Conservation (phyloP, 2,329 filamentous ascomycete genomes). For the Fusarium anthophilum region DNA sequence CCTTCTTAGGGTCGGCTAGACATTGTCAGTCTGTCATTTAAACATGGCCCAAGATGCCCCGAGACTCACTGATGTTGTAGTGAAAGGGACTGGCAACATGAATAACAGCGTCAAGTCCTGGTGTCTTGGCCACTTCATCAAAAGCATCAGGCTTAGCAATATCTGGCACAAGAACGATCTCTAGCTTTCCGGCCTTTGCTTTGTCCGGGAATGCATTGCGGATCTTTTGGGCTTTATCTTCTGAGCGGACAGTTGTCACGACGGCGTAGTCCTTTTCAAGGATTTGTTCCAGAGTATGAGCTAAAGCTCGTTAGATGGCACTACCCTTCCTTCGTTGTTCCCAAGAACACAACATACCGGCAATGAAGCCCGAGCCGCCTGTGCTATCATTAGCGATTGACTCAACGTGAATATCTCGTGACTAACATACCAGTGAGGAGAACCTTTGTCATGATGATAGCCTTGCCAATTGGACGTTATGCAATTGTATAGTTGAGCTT, state of each 20-base stretch:
- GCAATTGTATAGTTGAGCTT: background rate
- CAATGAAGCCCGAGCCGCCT: constrained; percentile 51
- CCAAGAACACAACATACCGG: constrained; percentile 38
- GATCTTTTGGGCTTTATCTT: constrained; percentile 63
- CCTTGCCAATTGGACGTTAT: background rate
- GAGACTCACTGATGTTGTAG: constrained; percentile 55
- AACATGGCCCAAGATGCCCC: background rate
- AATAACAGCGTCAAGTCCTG: constrained; percentile 64
- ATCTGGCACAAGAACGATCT: constrained; percentile 74
- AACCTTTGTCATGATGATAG: constrained; percentile 44
- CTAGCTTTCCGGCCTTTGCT: constrained; percentile 54
- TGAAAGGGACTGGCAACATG: constrained; percentile 71
- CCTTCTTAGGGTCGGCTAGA: constrained; percentile 57
- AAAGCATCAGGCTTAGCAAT: constrained; percentile 80
- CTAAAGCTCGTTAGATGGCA: constrained; percentile 42
- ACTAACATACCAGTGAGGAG: constrained; percentile 44
- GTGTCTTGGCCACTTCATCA: constrained; percentile 65
- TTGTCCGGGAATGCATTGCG: constrained; percentile 56
- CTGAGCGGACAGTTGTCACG: constrained; percentile 64
- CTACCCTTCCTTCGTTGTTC: background rate
- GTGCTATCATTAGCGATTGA: constrained; percentile 9
- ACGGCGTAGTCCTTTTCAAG: constrained; percentile 61
- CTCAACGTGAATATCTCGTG: background rate
- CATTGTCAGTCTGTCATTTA: background rate
- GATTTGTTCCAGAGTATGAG: constrained; percentile 65